A percentile compares a stretch with the other conserved stretches of the same genome.
Evolutionary conservation across 2,329 filamentous ascomycete species (phyloP).

Genomic region (Fusarium agapanthi): DNA sequence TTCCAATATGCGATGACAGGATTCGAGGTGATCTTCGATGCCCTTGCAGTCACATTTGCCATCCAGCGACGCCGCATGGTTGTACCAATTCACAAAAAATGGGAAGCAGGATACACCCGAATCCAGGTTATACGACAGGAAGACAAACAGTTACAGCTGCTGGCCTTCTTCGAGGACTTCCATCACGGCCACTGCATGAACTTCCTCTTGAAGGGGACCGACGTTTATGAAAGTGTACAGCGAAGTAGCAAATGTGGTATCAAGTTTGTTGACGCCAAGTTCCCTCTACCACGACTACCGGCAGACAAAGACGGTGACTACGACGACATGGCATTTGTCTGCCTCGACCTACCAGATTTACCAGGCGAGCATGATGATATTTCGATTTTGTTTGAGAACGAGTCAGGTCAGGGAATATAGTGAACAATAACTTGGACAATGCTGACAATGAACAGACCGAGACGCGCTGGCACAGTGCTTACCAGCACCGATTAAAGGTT

Average conservation of each 20-base stretch:
- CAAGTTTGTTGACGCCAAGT: conserved; percentile 89
- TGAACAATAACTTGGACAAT: not conserved
- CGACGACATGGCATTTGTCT: conserved; percentile 78
- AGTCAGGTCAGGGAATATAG: conserved; percentile 68
- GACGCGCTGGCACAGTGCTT: conserved; percentile 61
- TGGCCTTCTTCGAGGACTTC: conserved; percentile 91
- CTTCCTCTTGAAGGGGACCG: conserved; percentile 84
- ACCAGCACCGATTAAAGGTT: conserved; percentile 65
- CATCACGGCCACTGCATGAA: conserved; percentile 88
- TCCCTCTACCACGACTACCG: conserved; percentile 76
- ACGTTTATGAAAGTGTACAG: conserved; percentile 77
- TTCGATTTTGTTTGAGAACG: conserved; percentile 82
- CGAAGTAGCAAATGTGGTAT: conserved; percentile 74
- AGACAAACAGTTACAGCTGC: conserved; percentile 76
- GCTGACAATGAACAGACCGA: conserved; percentile 56
- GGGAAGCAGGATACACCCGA: conserved; percentile 83
- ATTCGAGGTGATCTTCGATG: conserved; percentile 78
- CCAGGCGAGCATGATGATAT: conserved; percentile 95
- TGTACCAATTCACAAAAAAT: conserved; percentile 92
- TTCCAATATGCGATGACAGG: conserved; percentile 85
- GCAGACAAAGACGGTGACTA: conserved; percentile 60
- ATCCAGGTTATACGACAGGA: conserved; percentile 78
- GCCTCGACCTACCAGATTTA: conserved; percentile 86
- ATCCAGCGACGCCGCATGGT: conserved; percentile 89
- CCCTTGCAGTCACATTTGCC: conserved; percentile 76